Percentiles rank a stretch among this genome's conserved stretches.
These are phyloP conservation scores for Epithemia pelagica DNA, from an alignment of 108 stramenopile species.

Conservation along the genomic window DNA sequence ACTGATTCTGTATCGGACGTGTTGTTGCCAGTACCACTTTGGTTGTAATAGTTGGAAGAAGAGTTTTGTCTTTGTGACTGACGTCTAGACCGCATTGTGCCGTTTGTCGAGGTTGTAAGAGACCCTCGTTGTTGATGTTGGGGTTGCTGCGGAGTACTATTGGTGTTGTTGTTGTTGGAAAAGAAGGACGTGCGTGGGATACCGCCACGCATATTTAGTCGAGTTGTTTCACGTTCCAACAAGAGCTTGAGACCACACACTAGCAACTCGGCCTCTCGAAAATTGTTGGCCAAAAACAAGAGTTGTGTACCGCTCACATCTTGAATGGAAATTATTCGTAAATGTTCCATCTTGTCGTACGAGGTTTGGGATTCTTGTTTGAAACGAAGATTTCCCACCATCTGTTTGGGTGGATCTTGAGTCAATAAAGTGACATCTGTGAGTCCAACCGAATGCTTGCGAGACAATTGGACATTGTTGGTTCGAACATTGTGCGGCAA, in stretches of 20 bases:
- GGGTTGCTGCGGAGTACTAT: background rate
- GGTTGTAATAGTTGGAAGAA: background rate
- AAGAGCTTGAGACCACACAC: slow-evolving; percentile 67
- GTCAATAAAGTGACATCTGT: slow-evolving; percentile 60
- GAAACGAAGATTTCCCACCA: slow-evolving; percentile 22
- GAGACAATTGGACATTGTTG: slow-evolving; percentile 58
- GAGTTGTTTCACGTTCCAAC: slow-evolving; percentile 68
- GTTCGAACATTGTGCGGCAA: slow-evolving; percentile 18
- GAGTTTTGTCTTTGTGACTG: background rate
- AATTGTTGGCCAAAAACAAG: slow-evolving; percentile 59
- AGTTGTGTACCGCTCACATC: slow-evolving; percentile 52
- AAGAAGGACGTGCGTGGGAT: slow-evolving; percentile 31
- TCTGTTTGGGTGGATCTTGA: slow-evolving; percentile 36
- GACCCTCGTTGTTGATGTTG: background rate
- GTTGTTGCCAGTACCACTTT: background rate
- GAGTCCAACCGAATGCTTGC: slow-evolving; percentile 68
- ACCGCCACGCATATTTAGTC: slow-evolving; percentile 67
- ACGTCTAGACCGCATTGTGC: background rate
- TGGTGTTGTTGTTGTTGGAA: slow-evolving; percentile 22
- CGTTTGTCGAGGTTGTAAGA: background rate
- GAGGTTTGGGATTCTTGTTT: slow-evolving; percentile 22
- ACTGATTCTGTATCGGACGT: background rate
- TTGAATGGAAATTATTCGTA: slow-evolving; percentile 60
- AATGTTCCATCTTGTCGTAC: slow-evolving; percentile 48
- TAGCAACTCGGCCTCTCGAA: slow-evolving; percentile 63